Conservation (phyloP, 495 filamentous ascomycete species). For the Aspergillus indologenus region DNA sequence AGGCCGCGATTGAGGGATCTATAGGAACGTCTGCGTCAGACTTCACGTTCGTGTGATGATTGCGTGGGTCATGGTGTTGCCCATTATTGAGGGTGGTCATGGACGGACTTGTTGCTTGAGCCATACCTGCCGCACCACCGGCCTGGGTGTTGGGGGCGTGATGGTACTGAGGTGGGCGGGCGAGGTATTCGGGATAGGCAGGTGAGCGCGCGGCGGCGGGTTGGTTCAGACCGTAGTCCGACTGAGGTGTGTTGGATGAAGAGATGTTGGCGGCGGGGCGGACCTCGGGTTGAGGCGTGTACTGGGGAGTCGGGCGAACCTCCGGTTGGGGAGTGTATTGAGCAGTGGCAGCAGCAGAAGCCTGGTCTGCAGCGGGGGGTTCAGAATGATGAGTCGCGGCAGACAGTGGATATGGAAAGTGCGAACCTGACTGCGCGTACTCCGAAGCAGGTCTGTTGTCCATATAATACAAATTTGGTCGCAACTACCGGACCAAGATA, state of each 20-base stretch:
- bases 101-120: slow-evolving; percentile 97
- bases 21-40: slow-evolving; percentile 96
- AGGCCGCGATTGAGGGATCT: slow-evolving; percentile 96
- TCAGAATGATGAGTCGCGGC: slow-evolving; percentile 69
- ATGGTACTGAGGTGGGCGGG: slow-evolving; percentile 54
- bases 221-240: slow-evolving; percentile 81
- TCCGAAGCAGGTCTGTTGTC: slow-evolving; percentile 91
- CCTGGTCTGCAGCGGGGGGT: slow-evolving; percentile 78
- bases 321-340: slow-evolving; percentile 49
- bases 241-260: slow-evolving; percentile 77
- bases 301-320: slow-evolving; percentile 45
- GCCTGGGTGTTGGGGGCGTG: slow-evolving; percentile 72
- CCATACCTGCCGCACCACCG: slow-evolving; percentile 84
- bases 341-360: slow-evolving; percentile 67
- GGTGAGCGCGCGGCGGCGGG: slow-evolving; percentile 70
- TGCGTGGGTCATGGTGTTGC: slow-evolving; percentile 62
- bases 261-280: slow-evolving; percentile 62
- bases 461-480: slow-evolving; percentile 42
- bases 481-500: slow-evolving; percentile 23
- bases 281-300: slow-evolving; percentile 70
- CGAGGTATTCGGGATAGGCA: slow-evolving; percentile 76
- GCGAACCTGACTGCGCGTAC: slow-evolving; percentile 99
- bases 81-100: slow-evolving; percentile 73
- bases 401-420: slow-evolving; percentile 71
- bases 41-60: slow-evolving; percentile 62